These are phyloP conservation scores for Cornus florida DNA, from an alignment of 148 eudicot species.

Conservation along the genomic window DNA sequence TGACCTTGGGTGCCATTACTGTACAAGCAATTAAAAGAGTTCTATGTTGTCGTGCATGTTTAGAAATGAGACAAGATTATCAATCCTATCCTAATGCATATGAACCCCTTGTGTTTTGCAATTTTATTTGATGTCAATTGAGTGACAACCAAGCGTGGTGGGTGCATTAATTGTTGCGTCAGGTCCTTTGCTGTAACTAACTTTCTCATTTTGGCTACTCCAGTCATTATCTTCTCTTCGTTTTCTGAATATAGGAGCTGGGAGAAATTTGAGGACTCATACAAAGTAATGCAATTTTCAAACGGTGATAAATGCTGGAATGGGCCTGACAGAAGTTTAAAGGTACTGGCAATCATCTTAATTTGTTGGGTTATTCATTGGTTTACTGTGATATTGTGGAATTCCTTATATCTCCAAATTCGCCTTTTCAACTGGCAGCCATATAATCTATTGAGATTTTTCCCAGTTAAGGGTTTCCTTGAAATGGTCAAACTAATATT, in stretches of 20 bases:
- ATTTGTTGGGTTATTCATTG: slow-evolving; percentile 4
- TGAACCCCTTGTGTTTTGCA: not conserved
- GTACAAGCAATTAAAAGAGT: not conserved
- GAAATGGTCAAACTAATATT: slow-evolving; percentile 2
- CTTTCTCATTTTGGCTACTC: not conserved
- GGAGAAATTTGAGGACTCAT: slow-evolving; percentile 90
- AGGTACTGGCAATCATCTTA: slow-evolving; percentile 38
- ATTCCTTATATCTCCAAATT: not conserved
- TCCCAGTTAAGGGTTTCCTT: not conserved
- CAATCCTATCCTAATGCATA: slow-evolving; percentile 5
- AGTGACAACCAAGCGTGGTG: not conserved
- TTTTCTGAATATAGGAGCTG: slow-evolving; percentile 53
- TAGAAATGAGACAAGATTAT: not conserved
- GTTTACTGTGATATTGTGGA: not conserved
- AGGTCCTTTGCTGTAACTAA: slow-evolving; percentile 6
- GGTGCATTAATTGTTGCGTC: not conserved
- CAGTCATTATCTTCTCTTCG: slow-evolving; percentile 5
- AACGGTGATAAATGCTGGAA: slow-evolving; percentile 98
- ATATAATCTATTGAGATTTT: not conserved
- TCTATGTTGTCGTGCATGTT: not conserved
- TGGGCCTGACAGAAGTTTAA: slow-evolving; percentile 95
- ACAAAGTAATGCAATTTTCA: slow-evolving; percentile 73
- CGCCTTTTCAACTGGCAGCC: not conserved
- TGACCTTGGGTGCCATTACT: slow-evolving; percentile 7
- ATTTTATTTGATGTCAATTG: not conserved